These are phyloP conservation scores for Penicillium canescens DNA, from an alignment of 495 filamentous ascomycete species.

Conservation along the genomic window DNA sequence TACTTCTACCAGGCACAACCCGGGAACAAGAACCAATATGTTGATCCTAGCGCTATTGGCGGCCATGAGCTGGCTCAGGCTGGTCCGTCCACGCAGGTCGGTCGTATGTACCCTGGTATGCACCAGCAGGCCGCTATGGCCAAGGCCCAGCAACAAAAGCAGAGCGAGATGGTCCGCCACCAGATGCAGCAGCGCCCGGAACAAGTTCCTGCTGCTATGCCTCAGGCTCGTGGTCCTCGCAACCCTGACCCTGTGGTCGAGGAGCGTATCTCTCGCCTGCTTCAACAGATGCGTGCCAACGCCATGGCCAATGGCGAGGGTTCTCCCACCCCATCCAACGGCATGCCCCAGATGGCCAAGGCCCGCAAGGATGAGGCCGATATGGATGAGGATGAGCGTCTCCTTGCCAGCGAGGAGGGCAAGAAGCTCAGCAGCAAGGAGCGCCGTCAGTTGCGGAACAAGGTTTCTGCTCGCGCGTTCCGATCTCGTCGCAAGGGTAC, in stretches of 20 bases:
- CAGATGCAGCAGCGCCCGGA: conserved; percentile 47
- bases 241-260: conserved; percentile 70
- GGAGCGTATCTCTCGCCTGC: conserved; percentile 80
- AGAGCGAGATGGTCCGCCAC: conserved; percentile 63
- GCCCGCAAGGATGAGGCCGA: conserved; percentile 90
- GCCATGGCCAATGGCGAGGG: conserved; percentile 55
- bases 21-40: conserved; percentile 48
- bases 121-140: conserved; percentile 84
- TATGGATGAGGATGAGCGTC: conserved; percentile 96
- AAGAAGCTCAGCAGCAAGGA: conserved; percentile 97
- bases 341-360: conserved; percentile 54
- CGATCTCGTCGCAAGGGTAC: conserved; percentile 93
- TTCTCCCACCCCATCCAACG: conserved; percentile 41
- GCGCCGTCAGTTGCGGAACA: conserved; percentile 91
- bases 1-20: conserved; percentile 41
- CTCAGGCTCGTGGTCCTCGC: conserved; percentile 45
- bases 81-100: conserved; percentile 56
- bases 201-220: conserved; percentile 26
- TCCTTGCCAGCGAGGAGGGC: conserved; percentile 91
- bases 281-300: conserved; percentile 79
- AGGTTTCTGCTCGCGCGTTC: conserved; percentile 96
- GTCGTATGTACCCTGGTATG: conserved; percentile 83
- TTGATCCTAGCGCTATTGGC: conserved; percentile 71
- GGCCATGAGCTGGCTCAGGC: conserved; percentile 51
- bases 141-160: conserved; percentile 69